Evolutionary conservation across 352 stramenopile species (phyloP), one percentile per base, ranked within the genome.

Genomic region (Phytophthora rubi): DNA sequence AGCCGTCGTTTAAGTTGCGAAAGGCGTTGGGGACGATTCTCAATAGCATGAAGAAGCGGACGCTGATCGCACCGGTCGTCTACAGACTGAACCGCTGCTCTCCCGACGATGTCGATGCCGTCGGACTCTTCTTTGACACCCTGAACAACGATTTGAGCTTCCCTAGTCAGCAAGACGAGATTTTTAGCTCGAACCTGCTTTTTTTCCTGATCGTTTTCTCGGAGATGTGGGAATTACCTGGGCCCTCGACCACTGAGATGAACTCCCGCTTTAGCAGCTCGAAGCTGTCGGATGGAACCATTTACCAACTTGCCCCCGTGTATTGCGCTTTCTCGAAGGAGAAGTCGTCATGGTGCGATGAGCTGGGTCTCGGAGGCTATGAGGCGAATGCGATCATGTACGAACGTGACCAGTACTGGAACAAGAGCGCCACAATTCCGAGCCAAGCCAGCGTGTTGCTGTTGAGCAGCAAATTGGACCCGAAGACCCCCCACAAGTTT

Each of bases 371-470:
- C 32, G 32, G 9, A 12, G 9, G 7, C 9, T 37, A 77, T 63
- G 26, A 56, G 0, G 49, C 47, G 1, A 55, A 13, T 5, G 35
- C 56, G 0, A 69, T 85, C 52, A 21, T 69, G 16, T 88, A 88
- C 62, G 59, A 75, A 32, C 76, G 65, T 12, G 79, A 87, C 64
- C 59, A 76, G 49, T 87, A 85, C 71, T 87, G 72, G 68, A 83
- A 84, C 63, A 56, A 73, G 10, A 65, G 67, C 8, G 77, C 77
- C 13, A 66, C 49, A 12, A 81, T 84, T 49, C 72, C 80, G 4
- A 62, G 15, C 3, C 57, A 75, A 5, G 62, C 74, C 6, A 81
- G 66, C 30, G 77, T 84, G 47, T 35, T 88, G 6, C 30, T 88
- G 28, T 16, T 88, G 37, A 84, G 76, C 57, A 64, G 70, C 35